phyloP scores from a whole-genome alignment of 306 rosid genomes.

The Elaeagnus macrophylla region DNA sequence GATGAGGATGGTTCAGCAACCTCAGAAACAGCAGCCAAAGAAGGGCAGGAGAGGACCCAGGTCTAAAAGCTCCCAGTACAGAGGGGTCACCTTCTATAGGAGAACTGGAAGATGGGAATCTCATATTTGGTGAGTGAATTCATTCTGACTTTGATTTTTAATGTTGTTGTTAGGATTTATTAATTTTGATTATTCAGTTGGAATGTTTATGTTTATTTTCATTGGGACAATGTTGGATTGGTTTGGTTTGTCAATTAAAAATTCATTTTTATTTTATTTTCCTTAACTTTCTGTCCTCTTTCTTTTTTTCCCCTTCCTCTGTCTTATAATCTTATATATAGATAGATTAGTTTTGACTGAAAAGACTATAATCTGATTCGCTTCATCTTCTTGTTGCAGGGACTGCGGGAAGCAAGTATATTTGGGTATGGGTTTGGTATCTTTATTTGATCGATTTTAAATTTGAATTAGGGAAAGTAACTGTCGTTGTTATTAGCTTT shows the following conservation, averaged over 20 bases:
- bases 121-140: conserved; percentile 79
- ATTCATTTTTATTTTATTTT: too few relatives aligned
- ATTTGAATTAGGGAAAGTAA: conserved; percentile 12
- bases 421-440: conserved; percentile 57
- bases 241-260: too few relatives aligned
- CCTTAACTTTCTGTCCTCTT: too few relatives aligned
- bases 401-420: conserved; percentile 98
- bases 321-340: not conserved
- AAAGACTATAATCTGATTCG: conserved; percentile 17
- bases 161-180: not conserved
- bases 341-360: not conserved
- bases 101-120: conserved; percentile 99
- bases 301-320: too few relatives aligned
- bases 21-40: conserved; percentile 33
- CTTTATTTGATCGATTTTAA: conserved; percentile 14
- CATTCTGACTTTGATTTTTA: not conserved
- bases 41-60: conserved; percentile 96
- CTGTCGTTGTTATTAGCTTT: conserved; percentile 18
- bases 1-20: conserved; percentile 40
- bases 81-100: conserved; percentile 96
- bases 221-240: too few relatives aligned
- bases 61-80: conserved; percentile 94
- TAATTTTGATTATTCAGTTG: not conserved
- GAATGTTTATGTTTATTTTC: too few relatives aligned
- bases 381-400: conserved; percentile 38